Evolutionary conservation across 2,329 filamentous ascomycete species (phyloP), one percentile per base, ranked within the genome.

Genomic region (Setomelanomma holmii): DNA sequence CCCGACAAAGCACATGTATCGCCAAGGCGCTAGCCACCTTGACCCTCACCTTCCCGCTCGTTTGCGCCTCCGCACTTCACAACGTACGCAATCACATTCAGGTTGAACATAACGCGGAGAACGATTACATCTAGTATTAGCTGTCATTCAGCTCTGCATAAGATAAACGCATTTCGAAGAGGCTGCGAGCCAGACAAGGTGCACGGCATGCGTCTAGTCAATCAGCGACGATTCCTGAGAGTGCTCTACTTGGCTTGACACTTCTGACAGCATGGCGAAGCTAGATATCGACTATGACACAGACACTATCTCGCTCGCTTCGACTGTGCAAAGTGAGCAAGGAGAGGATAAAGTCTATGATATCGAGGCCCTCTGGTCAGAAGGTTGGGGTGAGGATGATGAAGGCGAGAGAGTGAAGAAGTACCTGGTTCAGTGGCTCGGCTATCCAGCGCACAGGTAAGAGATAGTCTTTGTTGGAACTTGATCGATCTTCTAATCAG

Each of bases 401-500:
- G 47, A 66, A 4, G 68, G 17, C 17, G 16, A 8, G 2, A 68
- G 10, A 73, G 24, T 11, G 3, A 48, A 72, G 61, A 49, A 75
- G 20, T 91, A 85, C 64, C 79, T 91, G 1, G 81, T 90, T 19
- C 80, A 84, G 53, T 91, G 88, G 89, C 75, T 78, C 21, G 80
- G 77, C 1, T 92, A 87, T 63, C 76, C 79, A 1, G 55, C 86
- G 22, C 51, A 70, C 36, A 46, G 56, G 66, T 69, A 58, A 53
- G 56, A 35, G n/a, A 24, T 35, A n/a, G 10, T 34, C 24, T 6
- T 12, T 12, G 12, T n/a, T n/a, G n/a, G n/a, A n/a, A n/a, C n/a
- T n/a, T n/a, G n/a, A n/a, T n/a, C n/a, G n/a, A n/a, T n/a, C n/a
- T n/a, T 3, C 27, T 30, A 30, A 30, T 30, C 27, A 30, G 6